Base-by-base conservation (phyloP, 2,329 filamentous ascomycete genomes). In the Aspergillus costaricaensis region DNA sequence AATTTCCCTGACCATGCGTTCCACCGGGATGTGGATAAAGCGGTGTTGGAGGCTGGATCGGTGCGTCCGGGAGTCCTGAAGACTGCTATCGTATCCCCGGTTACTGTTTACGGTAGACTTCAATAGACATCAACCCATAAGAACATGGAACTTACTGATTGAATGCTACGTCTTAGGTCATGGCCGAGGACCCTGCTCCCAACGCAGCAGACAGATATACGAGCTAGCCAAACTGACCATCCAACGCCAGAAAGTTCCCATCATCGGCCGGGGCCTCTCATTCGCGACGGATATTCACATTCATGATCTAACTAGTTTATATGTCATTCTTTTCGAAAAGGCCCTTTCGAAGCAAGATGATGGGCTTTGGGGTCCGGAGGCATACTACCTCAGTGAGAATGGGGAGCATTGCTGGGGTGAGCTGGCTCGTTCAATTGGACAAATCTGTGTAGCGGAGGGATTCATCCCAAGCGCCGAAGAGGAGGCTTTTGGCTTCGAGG, bases 1-100 rank as follows among this genome's bases (percentile, higher is more conserved):
- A 55, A 62, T 32, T 17, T 67, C 27, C 41, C 66, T 17, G 43
- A 65, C 43, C 54, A 63, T 62, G 55, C 55, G 48, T 58, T 65
- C 23, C 61, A 65, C 30, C 58, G 61, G 10, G 9, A 44, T 2
- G 60, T 65, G 10, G 63, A 65, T 27, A 60, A 65, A 17, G 21
- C 55, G 10, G 61, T 63, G 2, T 51, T 65, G 6, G 54, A 60
- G 8, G 57, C 63, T 0, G 61, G 36, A 3, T 38, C 12, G 2
- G 27, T 25, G 5, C 21, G 50, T 39, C 17, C 54, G 0, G 39
- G 41, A 5, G 38, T 51, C 10, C 14, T 65, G 2, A 60, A 56
- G 27, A 36, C 57, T 5, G 63, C 63, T 4, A 51, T 63, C 8
- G 39, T 65, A 21, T 59, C 54, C 19, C 63, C 61, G 3, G 50